Evolutionary conservation across 1,284 basidiomycete species (phyloP).

Genomic region (Apiotrichum laibachii): DNA sequence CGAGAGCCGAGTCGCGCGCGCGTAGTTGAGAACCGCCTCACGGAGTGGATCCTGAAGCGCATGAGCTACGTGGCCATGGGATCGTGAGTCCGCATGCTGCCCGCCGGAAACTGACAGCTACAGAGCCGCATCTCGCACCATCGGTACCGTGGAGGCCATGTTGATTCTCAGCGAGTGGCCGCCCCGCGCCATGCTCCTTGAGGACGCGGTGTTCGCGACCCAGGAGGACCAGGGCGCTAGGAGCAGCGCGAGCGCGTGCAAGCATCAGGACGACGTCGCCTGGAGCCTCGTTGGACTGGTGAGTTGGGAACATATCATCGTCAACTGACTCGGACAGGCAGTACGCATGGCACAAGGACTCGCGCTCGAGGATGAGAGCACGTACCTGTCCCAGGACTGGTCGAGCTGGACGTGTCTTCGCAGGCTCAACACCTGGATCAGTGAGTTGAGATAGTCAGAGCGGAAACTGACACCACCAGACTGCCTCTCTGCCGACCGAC

Average conservation of each 20-base stretch:
- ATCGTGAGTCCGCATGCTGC: slow-evolving; percentile 12
- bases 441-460: slow-evolving; percentile 14
- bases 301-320: no score
- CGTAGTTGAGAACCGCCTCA: slow-evolving; percentile 17
- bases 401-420: slow-evolving; percentile 14
- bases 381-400: slow-evolving; percentile 9
- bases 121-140: slow-evolving; percentile 19
- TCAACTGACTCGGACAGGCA: slow-evolving; percentile 10
- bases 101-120: no score
- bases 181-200: slow-evolving; percentile 16
- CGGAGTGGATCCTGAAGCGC: slow-evolving; percentile 20
- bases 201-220: slow-evolving; percentile 10
- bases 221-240: background rate
- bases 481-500: slow-evolving; percentile 22
- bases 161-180: slow-evolving; percentile 29
- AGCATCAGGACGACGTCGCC: slow-evolving; percentile 23
- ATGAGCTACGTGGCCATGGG: slow-evolving; percentile 23
- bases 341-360: slow-evolving; percentile 24
- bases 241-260: slow-evolving; percentile 11
- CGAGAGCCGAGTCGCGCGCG: slow-evolving; percentile 15
- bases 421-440: slow-evolving; percentile 20
- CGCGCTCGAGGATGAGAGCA: slow-evolving; percentile 20
- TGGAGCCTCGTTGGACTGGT: slow-evolving; percentile 24
- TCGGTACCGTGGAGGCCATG: slow-evolving; percentile 28
- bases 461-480: slow-evolving; percentile 7